These are phyloP conservation scores for Arabidopsis hybrid DNA, from an alignment of 441 rosid genomes.

Conservation along the genomic window DNA sequence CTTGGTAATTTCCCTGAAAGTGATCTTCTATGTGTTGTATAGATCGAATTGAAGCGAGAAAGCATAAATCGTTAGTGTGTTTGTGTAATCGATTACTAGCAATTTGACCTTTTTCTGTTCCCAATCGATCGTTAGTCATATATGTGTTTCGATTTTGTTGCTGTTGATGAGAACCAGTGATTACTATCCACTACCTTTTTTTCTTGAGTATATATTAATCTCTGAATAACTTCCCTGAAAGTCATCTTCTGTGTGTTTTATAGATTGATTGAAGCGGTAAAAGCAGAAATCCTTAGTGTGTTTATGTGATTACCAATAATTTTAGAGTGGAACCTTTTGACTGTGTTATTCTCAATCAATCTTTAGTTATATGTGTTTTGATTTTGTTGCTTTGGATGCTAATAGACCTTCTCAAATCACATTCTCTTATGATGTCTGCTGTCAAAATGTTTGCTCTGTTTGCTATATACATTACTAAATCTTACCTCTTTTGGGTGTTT, in stretches of 20 bases:
- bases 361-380: background rate
- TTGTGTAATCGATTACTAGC: background rate
- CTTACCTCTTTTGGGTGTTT: constrained; percentile 16
- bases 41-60: background rate
- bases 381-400: constrained; percentile 11
- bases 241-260: background rate
- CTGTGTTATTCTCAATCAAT: background rate
- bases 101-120: background rate
- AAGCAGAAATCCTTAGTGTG: background rate
- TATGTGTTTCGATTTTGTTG: constrained; percentile 17
- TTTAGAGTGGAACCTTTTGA: background rate
- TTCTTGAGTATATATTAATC: background rate
- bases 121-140: background rate
- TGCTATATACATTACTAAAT: background rate
- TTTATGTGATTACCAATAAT: background rate
- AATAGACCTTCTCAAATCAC: background rate
- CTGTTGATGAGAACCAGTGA: constrained; percentile 67
- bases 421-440: background rate
- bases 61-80: background rate
- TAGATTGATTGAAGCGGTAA: background rate
- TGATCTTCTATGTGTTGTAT: constrained; percentile 3
- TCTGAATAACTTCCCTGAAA: background rate
- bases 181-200: constrained; percentile 40
- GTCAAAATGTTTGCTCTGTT: constrained; percentile 13
- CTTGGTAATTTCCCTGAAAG: background rate